phyloP scores from a whole-genome alignment of 2,329 filamentous ascomycete genomes.

The Hortaea werneckii region DNA sequence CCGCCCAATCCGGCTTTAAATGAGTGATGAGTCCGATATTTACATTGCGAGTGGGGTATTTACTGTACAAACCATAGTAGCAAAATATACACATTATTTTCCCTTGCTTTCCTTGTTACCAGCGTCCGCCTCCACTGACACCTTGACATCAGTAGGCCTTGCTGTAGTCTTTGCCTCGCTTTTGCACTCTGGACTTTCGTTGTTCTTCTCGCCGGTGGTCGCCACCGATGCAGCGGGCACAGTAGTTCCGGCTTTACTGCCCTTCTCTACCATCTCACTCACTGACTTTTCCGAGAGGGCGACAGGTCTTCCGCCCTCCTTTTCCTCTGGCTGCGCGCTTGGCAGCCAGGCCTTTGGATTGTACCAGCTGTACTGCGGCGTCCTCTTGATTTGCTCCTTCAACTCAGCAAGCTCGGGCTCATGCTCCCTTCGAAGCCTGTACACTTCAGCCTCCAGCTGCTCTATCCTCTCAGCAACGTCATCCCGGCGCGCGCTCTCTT shows the following conservation, averaged over 20 bases:
- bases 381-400: constrained; percentile 24
- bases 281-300: constrained; percentile 8
- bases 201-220: neutral
- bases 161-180: neutral
- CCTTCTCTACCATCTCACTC: neutral
- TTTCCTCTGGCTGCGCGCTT: constrained; percentile 9
- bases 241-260: neutral
- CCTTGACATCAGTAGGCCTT: constrained; percentile 1
- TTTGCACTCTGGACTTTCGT: neutral
- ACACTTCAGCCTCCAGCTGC: constrained; percentile 43
- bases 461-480: constrained; percentile 50
- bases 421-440: constrained; percentile 25
- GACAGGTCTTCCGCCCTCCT: constrained; percentile 1
- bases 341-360: constrained; percentile 20
- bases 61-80: constrained; percentile 6
- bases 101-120: constrained; percentile 13
- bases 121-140: constrained; percentile 11
- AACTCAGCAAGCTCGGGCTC: constrained; percentile 23
- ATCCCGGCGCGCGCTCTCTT: constrained; percentile 49
- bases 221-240: too few relatives aligned
- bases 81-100: constrained; percentile 11
- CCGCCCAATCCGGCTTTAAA: too few relatives aligned
- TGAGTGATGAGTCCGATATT: too few relatives aligned
- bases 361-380: constrained; percentile 20
- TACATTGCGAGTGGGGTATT: constrained; percentile 11